phyloP scores from a whole-genome alignment of 306 rosid species.

The Fragaria iinumae region DNA sequence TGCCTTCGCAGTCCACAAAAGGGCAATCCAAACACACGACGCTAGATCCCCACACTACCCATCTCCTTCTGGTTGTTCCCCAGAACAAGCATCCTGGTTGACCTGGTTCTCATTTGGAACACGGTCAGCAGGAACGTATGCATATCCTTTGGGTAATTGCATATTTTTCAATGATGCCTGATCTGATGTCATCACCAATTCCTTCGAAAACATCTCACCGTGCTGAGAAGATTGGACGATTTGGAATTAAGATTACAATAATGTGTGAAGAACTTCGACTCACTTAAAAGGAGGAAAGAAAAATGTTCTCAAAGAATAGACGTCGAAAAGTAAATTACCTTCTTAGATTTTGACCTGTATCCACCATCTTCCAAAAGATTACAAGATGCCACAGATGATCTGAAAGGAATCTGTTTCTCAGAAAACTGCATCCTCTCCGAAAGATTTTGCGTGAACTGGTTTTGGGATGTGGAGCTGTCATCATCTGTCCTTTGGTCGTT shows the following conservation, averaged over 20 bases:
- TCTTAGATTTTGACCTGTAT: conserved; percentile 72
- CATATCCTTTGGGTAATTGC: conserved; percentile 87
- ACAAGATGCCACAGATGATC: conserved; percentile 38
- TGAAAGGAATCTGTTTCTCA: conserved; percentile 91
- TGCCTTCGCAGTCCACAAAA: conserved; percentile 31
- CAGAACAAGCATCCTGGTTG: conserved; percentile 55
- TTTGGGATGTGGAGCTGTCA: conserved; percentile 78
- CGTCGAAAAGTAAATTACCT: conserved; percentile 39
- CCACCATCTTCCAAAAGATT: conserved; percentile 65
- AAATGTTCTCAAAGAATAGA: neutral
- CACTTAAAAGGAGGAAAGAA: neutral
- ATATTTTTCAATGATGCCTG: conserved; percentile 94
- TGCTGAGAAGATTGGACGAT: conserved; percentile 49
- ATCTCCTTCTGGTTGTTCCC: conserved; percentile 48
- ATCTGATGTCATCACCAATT: conserved; percentile 95
- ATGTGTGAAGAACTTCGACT: neutral
- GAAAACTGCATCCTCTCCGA: conserved; percentile 59
- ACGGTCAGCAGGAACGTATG: conserved; percentile 94
- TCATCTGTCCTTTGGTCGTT: conserved; percentile 77
- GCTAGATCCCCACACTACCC: conserved; percentile 41
- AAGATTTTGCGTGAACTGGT: conserved; percentile 44
- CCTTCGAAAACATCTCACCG: conserved; percentile 79
- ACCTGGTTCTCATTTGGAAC: conserved; percentile 73
- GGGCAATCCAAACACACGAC: conserved; percentile 31
- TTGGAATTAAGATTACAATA: conserved; percentile 22